Percentiles rank a stretch among this genome's conserved stretches.
phyloP scores from a whole-genome alignment of 768 basidiomycete genomes.

The Chalciporus sphaerocephalus region DNA sequence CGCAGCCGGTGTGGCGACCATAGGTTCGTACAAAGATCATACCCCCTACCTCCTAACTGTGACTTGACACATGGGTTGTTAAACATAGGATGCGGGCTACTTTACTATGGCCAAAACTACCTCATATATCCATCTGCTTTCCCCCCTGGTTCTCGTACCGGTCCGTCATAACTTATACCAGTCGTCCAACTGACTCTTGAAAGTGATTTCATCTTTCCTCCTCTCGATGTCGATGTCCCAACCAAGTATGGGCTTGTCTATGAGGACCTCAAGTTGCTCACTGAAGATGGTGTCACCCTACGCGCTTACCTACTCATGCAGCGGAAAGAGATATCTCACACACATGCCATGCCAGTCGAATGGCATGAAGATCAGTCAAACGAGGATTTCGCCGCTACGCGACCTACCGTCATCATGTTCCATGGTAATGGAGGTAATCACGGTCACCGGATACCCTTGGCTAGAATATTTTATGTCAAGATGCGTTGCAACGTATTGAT shows the following conservation, averaged over 20 bases:
- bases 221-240: constrained; percentile 66
- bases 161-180: constrained; percentile 37
- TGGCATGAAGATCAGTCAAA: constrained; percentile 42
- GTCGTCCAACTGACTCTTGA: neutral
- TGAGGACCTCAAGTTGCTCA: constrained; percentile 66
- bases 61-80: neutral
- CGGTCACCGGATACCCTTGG: constrained; percentile 89
- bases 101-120: constrained; percentile 83
- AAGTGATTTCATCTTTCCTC: constrained; percentile 1
- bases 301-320: constrained; percentile 76
- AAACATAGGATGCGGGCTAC: constrained; percentile 57
- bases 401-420: constrained; percentile 90
- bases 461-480: constrained; percentile 71
- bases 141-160: constrained; percentile 73
- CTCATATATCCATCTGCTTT: constrained; percentile 88
- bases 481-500: constrained; percentile 93
- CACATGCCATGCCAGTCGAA: constrained; percentile 33
- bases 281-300: constrained; percentile 68
- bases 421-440: constrained; percentile 87
- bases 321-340: constrained; percentile 42
- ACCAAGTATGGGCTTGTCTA: constrained; percentile 67
- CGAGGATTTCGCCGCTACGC: constrained; percentile 51
- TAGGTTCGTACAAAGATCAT: constrained; percentile 38
- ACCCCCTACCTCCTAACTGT: neutral
- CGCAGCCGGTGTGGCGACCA: constrained; percentile 52